Base-by-base conservation (phyloP, 306 rosid species). In the Urtica urens region DNA sequence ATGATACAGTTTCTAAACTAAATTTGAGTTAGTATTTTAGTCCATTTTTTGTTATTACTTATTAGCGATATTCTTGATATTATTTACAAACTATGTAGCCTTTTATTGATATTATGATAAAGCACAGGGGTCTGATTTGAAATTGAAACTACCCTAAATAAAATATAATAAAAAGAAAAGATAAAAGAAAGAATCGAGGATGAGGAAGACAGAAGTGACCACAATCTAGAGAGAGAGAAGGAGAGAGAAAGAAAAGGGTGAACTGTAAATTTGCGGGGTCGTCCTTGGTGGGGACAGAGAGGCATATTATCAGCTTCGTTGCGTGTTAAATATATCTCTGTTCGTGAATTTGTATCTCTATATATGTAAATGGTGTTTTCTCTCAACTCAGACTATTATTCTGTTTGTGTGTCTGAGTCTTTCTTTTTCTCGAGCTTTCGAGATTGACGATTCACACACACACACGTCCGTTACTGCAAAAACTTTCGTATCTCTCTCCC, bases 251-350 rank as follows among this genome's bases (percentile, higher is more conserved):
- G 39, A 35, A 16, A 35, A 35, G n/a, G 10, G n/a, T 35, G n/a
- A 1, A 35, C 40, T 35, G 39, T 35, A 15, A 35, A 7, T 5
- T 28, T 28, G 4, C 6, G 10, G 33, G 33, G 10, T 35, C 39
- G n/a, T 28, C 33, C 33, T 16, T 23, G n/a, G 55, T 63, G 73
- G 68, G 55, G 64, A 58, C 66, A 31, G 53, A 50, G 34, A 35
- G 10, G 55, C 50, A 19, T 15, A 28, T 17, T 38, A 51, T 21
- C 15, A 23, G 39, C 46, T 41, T 18, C 47, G 18, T 41, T 14
- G 5, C 24, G 12, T 22, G 12, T 19, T 22, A 40, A 7, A 17
- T 35, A 14, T 35, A 14, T 35, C 40, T 35, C 7, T 35, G 40
- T 13, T 14, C 10, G 21, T 8, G n/a, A 12, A 12, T 10, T 10